Conservation (phyloP, 2,329 filamentous ascomycete genomes). For the Sclerotinia minor region DNA sequence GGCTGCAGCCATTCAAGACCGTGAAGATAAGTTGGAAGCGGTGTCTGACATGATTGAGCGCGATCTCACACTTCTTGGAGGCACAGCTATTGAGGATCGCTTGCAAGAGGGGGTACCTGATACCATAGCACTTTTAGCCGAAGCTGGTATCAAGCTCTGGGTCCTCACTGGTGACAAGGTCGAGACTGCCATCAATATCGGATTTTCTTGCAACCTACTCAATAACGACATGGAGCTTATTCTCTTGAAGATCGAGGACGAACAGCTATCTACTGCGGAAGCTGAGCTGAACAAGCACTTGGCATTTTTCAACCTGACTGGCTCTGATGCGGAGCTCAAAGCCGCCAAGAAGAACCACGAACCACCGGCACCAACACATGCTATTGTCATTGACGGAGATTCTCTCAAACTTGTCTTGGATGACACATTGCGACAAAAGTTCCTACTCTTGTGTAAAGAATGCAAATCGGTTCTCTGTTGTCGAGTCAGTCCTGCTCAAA, state of each 20-base stretch:
- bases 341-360: slow-evolving; percentile 80
- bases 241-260: slow-evolving; percentile 80
- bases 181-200: slow-evolving; percentile 99
- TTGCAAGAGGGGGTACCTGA: slow-evolving; percentile 96
- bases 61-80: slow-evolving; percentile 82
- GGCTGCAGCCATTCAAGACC: slow-evolving; percentile 76
- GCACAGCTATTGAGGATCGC: slow-evolving; percentile 95
- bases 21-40: slow-evolving; percentile 89
- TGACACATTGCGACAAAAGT: slow-evolving; percentile 83
- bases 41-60: slow-evolving; percentile 90
- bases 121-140: slow-evolving; percentile 84
- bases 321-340: slow-evolving; percentile 80
- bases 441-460: slow-evolving; percentile 91
- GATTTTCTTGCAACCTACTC: slow-evolving; percentile 96
- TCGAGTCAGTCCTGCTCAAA: slow-evolving; percentile 93
- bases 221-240: slow-evolving; percentile 98
- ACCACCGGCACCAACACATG: slow-evolving; percentile 83
- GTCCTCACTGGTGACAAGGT: slow-evolving; percentile 98
- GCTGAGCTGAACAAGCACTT: slow-evolving; percentile 74
- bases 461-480: slow-evolving; percentile 97
- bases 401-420: slow-evolving; percentile 85
- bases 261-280: slow-evolving; percentile 62
- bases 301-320: slow-evolving; percentile 72
- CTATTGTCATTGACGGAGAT: slow-evolving; percentile 92
- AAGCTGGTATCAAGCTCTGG: slow-evolving; percentile 98